A percentile compares a stretch with the other conserved stretches of the same genome.
phyloP scores from a whole-genome alignment of 2,329 filamentous ascomycete species.

The Fusarium protoensiforme region DNA sequence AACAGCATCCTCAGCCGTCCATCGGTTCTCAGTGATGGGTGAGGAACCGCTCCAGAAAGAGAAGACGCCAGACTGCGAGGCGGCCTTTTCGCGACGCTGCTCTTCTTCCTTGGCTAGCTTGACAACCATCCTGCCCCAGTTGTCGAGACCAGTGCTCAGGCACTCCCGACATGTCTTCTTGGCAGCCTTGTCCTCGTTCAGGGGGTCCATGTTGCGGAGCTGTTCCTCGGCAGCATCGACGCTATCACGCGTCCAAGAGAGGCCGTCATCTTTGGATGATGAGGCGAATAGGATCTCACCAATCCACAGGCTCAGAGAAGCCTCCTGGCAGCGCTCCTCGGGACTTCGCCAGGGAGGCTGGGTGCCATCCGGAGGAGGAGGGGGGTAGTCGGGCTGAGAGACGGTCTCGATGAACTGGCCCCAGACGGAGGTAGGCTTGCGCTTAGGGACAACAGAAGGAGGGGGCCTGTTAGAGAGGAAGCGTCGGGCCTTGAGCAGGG shows the following conservation, averaged over 20 bases:
- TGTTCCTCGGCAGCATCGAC: slow-evolving; percentile 83
- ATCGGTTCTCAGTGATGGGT: slow-evolving; percentile 55
- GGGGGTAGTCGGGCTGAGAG: slow-evolving; percentile 72
- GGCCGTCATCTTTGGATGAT: slow-evolving; percentile 70
- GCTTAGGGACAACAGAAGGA: slow-evolving; percentile 6
- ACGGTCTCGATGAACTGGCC: slow-evolving; percentile 40
- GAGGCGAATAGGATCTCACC: slow-evolving; percentile 90
- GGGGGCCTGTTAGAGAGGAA: slow-evolving; percentile 58
- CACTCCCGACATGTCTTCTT: slow-evolving; percentile 78
- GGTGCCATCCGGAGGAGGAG: slow-evolving; percentile 76
- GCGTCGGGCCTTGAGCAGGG: slow-evolving; percentile 82
- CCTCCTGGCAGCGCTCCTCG: slow-evolving; percentile 82
- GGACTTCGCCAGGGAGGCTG: slow-evolving; percentile 72
- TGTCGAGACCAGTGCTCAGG: slow-evolving; percentile 77
- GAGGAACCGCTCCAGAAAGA: slow-evolving; percentile 51
- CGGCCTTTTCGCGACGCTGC: slow-evolving; percentile 50
- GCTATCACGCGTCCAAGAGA: slow-evolving; percentile 90
- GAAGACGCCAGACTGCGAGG: slow-evolving; percentile 44
- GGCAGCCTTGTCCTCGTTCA: slow-evolving; percentile 41
- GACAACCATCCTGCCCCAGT: slow-evolving; percentile 86
- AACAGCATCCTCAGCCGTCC: slow-evolving; percentile 66
- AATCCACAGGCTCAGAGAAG: slow-evolving; percentile 87
- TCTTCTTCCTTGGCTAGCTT: slow-evolving; percentile 67
- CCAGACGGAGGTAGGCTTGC: slow-evolving; percentile 28
- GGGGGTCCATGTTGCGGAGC: slow-evolving; percentile 57